Percentiles rank a stretch among this genome's conserved stretches.
These are phyloP conservation scores for Didymella arachidicola DNA, from an alignment of 2,329 filamentous ascomycete genomes.

Conservation along the genomic window DNA sequence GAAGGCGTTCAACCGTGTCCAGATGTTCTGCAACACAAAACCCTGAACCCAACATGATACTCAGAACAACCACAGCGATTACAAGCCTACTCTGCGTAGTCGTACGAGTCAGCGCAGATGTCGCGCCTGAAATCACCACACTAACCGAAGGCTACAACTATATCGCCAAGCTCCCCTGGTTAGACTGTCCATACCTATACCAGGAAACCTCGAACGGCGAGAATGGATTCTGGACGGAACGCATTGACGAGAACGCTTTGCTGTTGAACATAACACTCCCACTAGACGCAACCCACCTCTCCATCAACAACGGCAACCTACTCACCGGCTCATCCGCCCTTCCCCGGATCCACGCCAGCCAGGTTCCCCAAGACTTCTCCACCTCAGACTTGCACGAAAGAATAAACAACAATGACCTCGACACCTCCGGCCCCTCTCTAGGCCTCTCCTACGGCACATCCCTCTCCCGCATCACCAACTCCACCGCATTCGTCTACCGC, in stretches of 20 bases:
- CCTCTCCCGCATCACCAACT: constrained; percentile 27
- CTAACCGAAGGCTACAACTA: constrained; percentile 43
- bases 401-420: constrained; percentile 28
- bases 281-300: constrained; percentile 34
- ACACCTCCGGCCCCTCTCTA: constrained; percentile 30
- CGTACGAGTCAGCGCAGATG: constrained; percentile 20
- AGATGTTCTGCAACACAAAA: background rate
- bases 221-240: constrained; percentile 36
- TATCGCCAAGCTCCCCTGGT: constrained; percentile 45
- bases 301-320: constrained; percentile 39
- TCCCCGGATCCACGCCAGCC: constrained; percentile 40
- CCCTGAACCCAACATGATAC: constrained; percentile 25
- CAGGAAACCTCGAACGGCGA: constrained; percentile 40
- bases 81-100: constrained; percentile 15
- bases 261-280: constrained; percentile 45
- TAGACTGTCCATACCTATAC: constrained; percentile 44
- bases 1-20: constrained; percentile 23
- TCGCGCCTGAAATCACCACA: constrained; percentile 43
- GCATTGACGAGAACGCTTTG: constrained; percentile 40
- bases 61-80: constrained; percentile 3
- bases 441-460: constrained; percentile 44
- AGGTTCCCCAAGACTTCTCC: constrained; percentile 37
- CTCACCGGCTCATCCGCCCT: constrained; percentile 27
- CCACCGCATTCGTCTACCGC: constrained; percentile 35
- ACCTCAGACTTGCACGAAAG: background rate